A percentile compares a stretch with the other conserved stretches of the same genome.
Evolutionary conservation across 495 filamentous ascomycete species (phyloP).

Genomic region (Penicillium turbatum): DNA sequence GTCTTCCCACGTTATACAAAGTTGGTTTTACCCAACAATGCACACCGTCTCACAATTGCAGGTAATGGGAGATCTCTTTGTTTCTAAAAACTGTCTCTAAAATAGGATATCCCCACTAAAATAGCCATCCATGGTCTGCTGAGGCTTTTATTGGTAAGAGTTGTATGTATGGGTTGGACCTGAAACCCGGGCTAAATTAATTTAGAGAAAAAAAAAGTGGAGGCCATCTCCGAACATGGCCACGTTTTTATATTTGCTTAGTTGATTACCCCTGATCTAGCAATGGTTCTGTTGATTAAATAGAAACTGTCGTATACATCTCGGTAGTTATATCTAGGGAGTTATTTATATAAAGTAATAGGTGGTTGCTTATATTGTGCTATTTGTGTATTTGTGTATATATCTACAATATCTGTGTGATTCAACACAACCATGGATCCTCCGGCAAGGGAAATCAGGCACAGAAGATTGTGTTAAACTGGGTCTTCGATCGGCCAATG

Average conservation of each 20-base stretch:
- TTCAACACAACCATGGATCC: neutral
- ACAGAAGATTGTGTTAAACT: slow-evolving; percentile 8
- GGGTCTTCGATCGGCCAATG: slow-evolving; percentile 24
- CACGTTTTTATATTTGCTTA: neutral
- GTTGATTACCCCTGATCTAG: slow-evolving; percentile 4
- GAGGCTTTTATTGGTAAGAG: neutral
- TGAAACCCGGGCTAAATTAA: slow-evolving; percentile 8
- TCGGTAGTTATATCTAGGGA: too few relatives aligned
- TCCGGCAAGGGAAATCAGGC: slow-evolving; percentile 2
- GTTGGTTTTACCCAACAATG: neutral
- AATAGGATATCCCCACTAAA: neutral
- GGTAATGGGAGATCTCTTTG: neutral
- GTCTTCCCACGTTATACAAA: slow-evolving; percentile 6
- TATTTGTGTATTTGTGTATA: too few relatives aligned
- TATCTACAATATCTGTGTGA: too few relatives aligned
- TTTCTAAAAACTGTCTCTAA: slow-evolving; percentile 5
- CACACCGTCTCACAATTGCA: neutral
- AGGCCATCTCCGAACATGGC: neutral
- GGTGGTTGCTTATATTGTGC: too few relatives aligned
- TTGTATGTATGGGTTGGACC: neutral
- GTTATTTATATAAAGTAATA: too few relatives aligned
- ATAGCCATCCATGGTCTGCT: neutral
- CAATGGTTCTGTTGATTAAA: too few relatives aligned
- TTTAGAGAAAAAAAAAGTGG: slow-evolving; percentile 5
- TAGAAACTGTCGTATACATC: too few relatives aligned